phyloP scores from a whole-genome alignment of 305 asterid species.

The Fraxinus greggii region DNA sequence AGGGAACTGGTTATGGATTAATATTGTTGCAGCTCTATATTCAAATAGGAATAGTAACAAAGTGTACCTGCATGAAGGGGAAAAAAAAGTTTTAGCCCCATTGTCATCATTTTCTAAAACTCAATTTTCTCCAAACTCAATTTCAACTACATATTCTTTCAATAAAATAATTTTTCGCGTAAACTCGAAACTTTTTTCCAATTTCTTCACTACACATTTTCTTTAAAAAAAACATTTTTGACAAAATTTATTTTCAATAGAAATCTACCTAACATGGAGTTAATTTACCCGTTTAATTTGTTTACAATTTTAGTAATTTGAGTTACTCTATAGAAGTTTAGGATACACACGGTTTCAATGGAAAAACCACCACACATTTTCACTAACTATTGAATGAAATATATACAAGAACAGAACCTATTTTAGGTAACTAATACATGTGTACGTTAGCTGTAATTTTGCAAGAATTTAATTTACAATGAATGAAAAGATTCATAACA shows the following conservation, averaged over 20 bases:
- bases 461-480: too few species aligned
- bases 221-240: too few species aligned
- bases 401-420: too few species aligned
- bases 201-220: background rate
- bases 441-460: too few species aligned
- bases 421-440: too few species aligned
- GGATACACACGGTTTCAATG: too few species aligned
- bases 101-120: background rate
- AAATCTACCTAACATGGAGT: background rate
- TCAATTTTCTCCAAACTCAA: background rate
- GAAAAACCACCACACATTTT: too few species aligned
- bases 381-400: too few species aligned
- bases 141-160: background rate
- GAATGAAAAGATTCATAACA: too few species aligned
- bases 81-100: background rate
- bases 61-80: conserved; percentile 58
- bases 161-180: background rate
- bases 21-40: conserved; percentile 62
- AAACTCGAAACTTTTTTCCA: background rate
- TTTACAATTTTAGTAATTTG: background rate
- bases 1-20: conserved; percentile 59
- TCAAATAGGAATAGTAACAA: conserved; percentile 64
- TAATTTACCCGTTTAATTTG: background rate
- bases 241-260: background rate
- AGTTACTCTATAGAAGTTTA: too few species aligned